Evolutionary conservation across 352 stramenopile species (phyloP), one percentile per base, ranked within the genome.

Genomic region (Pythium rhizo-oryzae): DNA sequence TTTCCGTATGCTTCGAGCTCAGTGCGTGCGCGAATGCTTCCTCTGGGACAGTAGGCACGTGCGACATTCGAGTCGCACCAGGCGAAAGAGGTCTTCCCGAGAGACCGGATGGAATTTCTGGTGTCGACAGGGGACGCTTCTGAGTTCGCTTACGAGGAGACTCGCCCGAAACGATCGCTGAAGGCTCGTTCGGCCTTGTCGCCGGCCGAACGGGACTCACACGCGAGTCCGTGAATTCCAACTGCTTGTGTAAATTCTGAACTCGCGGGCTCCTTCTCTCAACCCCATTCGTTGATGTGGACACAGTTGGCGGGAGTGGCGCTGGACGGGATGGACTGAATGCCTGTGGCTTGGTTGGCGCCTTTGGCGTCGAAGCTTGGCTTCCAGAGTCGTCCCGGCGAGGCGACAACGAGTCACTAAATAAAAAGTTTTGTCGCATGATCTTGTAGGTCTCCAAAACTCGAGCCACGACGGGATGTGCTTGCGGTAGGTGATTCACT

Each of bases 401-500:
- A 2, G 15, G 18, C 47, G 16, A 39, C 21, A 64, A 30, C 12
- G 62, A 16, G 13, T 70, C 75, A 41, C 59, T 76, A 50, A 89
- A 86, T 28, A 91, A 53, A 50, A 91, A 91, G 41, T 80, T 85
- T 69, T 87, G 76, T 24, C 82, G 74, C 76, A 91, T 82, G 16
- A 87, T 68, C 59, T 91, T 91, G 72, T 87, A 91, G 30, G 82
- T 89, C 53, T 88, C 82, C 24, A 89, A 39, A 39, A 89, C 84
- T 5, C 82, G 68, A n/a, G 75, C 39, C 0, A 89, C 79, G 2
- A 89, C 72, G 1, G 81, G 82, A 61, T 91, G 80, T 15, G 66
- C 76, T 63, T 89, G 79, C 7, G 76, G 59, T 4, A 91, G 67
- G 21, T 75, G 68, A 44, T 87, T 78, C 19, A 86, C 77, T 1